These are phyloP conservation scores for Trichoderma gracile DNA, from an alignment of 2,329 filamentous ascomycete species.

Conservation along the genomic window DNA sequence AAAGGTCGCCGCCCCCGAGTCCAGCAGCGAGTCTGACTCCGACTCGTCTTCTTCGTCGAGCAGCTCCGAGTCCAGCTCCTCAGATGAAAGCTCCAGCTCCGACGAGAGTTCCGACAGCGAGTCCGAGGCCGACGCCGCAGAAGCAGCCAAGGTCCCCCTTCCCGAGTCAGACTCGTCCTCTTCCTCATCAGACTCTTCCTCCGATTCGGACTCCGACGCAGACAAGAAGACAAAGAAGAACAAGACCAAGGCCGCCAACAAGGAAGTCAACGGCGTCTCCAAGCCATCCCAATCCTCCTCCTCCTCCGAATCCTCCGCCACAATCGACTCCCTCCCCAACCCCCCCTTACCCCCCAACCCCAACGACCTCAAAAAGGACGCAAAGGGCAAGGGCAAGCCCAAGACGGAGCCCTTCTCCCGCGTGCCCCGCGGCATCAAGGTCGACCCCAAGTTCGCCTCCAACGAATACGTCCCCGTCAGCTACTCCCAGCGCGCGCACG, in stretches of 20 bases:
- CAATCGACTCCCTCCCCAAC: slow-evolving; percentile 49
- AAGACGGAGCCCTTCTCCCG: slow-evolving; percentile 73
- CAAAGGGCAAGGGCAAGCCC: slow-evolving; percentile 46
- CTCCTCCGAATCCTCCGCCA: slow-evolving; percentile 53
- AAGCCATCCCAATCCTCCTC: slow-evolving; percentile 35
- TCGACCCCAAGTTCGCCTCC: slow-evolving; percentile 69
- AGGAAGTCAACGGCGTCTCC: slow-evolving; percentile 9
- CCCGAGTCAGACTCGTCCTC: slow-evolving; percentile 42
- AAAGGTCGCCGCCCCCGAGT: slow-evolving; percentile 39
- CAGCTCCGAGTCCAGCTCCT: slow-evolving; percentile 33
- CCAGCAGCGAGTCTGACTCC: slow-evolving; percentile 15
- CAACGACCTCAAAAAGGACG: slow-evolving; percentile 24
- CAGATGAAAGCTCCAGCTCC: slow-evolving; percentile 37
- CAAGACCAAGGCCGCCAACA: slow-evolving; percentile 28
- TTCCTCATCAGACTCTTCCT: slow-evolving; percentile 36
- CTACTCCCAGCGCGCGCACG: slow-evolving; percentile 85
- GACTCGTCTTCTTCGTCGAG: slow-evolving; percentile 13
- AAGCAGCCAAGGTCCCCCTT: slow-evolving; percentile 45
- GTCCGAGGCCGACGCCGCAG: slow-evolving; percentile 39
- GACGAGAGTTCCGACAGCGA: slow-evolving; percentile 45
- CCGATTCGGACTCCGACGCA: slow-evolving; percentile 36
- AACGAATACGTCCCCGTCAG: slow-evolving; percentile 83
- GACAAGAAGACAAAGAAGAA: slow-evolving; percentile 35
- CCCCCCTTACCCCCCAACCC: slow-evolving; percentile 58
- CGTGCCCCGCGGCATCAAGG: slow-evolving; percentile 67